phyloP scores from a whole-genome alignment of 371 early-diverging fungal genomes.

The Umbelopsis sp. region DNA sequence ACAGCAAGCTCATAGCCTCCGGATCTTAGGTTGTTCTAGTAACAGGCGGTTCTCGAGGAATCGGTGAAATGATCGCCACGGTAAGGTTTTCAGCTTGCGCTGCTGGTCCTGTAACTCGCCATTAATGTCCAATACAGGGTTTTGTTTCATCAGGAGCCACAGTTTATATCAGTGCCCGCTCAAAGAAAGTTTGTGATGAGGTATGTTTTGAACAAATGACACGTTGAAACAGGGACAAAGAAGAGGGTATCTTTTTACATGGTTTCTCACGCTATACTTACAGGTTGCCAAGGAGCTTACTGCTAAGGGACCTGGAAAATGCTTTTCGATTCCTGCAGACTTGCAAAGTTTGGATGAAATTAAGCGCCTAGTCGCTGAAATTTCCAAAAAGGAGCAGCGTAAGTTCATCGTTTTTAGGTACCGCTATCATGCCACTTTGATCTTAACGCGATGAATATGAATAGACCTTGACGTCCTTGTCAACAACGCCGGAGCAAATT shows the following conservation, averaged over 20 bases:
- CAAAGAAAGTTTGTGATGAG: constrained; percentile 61
- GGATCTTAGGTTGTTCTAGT: constrained; percentile 73
- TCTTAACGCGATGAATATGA: not conserved
- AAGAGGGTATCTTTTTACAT: not conserved
- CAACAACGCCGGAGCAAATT: constrained; percentile 88
- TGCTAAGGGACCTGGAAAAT: constrained; percentile 68
- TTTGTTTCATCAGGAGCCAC: constrained; percentile 77
- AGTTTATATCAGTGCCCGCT: constrained; percentile 78
- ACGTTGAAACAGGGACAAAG: not conserved
- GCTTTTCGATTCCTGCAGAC: constrained; percentile 80
- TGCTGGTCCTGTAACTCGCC: not conserved
- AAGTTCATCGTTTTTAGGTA: constrained; percentile 19
- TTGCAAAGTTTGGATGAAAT: constrained; percentile 68
- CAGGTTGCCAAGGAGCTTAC: constrained; percentile 61
- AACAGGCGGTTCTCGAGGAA: constrained; percentile 87
- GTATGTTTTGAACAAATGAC: constrained; percentile 25
- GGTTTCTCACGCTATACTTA: not conserved
- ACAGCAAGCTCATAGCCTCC: not conserved
- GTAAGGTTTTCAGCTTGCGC: constrained; percentile 24
- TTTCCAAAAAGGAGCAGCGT: constrained; percentile 66
- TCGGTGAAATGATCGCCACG: constrained; percentile 75
- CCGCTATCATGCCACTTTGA: not conserved
- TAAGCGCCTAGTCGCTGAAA: constrained; percentile 58
- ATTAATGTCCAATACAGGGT: constrained; percentile 39
- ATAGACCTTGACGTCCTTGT: constrained; percentile 81